phyloP scores from a whole-genome alignment of 805 yeast genomes.

The Yarrowia sp. region DNA sequence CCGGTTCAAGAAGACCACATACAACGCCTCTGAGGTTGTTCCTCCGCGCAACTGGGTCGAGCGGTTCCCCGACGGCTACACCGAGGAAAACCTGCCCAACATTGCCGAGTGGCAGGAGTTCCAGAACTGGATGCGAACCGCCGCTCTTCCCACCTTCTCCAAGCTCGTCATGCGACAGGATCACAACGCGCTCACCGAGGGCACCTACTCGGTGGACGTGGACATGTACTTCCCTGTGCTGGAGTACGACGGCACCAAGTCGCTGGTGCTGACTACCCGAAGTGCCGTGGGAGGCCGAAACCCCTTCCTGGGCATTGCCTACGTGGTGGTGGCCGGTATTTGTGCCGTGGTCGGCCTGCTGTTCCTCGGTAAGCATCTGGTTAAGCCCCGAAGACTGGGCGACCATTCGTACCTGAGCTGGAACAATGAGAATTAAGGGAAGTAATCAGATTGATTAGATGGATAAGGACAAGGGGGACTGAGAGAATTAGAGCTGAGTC shows the following conservation, averaged over 20 bases:
- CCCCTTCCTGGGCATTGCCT: conserved; percentile 81
- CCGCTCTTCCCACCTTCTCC: conserved; percentile 88
- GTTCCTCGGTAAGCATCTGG: conserved; percentile 79
- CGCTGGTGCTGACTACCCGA: conserved; percentile 79
- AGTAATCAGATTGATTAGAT: background rate
- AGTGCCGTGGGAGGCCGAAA: conserved; percentile 89
- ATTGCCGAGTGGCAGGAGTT: conserved; percentile 78
- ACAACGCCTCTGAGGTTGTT: conserved; percentile 71
- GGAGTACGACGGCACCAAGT: conserved; percentile 87
- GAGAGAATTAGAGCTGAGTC: too few relatives aligned
- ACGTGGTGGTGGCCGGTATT: conserved; percentile 81
- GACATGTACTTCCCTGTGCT: conserved; percentile 82
- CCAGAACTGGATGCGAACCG: conserved; percentile 98
- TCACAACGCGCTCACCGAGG: conserved; percentile 60
- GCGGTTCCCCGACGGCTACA: conserved; percentile 85
- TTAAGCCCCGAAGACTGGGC: conserved; percentile 85
- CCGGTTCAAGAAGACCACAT: conserved; percentile 74
- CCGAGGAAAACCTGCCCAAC: conserved; percentile 79
- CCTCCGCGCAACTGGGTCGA: conserved; percentile 95
- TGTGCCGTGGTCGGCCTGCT: conserved; percentile 72
- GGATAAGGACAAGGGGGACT: too few relatives aligned
- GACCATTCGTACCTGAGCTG: conserved; percentile 73
- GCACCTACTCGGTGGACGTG: conserved; percentile 72
- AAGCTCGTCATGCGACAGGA: conserved; percentile 82
- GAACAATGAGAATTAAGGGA: conserved; percentile 48